phyloP scores from a whole-genome alignment of 163 green algal species.

The Chlorella variabilis region DNA sequence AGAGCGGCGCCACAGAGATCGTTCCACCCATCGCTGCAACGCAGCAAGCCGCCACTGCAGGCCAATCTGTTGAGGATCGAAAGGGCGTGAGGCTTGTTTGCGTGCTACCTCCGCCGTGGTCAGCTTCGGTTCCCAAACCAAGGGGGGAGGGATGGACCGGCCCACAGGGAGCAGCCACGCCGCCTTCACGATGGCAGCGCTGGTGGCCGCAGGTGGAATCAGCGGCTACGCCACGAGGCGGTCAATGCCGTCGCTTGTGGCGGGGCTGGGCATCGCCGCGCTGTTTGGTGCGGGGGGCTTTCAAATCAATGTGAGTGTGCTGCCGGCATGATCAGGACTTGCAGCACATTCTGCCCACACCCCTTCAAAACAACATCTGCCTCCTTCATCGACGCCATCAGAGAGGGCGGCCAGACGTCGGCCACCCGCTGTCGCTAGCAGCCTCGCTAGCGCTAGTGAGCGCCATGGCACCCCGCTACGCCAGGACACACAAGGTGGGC shows the following conservation, averaged over 20 bases:
- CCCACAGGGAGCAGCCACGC: constrained; percentile 36
- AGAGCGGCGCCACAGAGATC: no score
- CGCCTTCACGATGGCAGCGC: constrained; percentile 22
- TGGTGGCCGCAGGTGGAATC: constrained; percentile 6
- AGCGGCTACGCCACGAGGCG: constrained; percentile 2
- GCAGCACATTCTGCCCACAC: not conserved
- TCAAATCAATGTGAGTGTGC: constrained; percentile 30
- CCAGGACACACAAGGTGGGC: constrained; percentile 3
- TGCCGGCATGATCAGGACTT: not conserved
- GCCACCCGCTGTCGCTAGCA: constrained; percentile 4
- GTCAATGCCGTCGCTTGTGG: constrained; percentile 2
- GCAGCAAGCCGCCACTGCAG: no score
- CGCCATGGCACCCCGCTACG: constrained; percentile 13
- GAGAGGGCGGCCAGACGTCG: constrained; percentile 11
- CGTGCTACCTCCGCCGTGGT: no score
- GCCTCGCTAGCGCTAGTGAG: constrained; percentile 22
- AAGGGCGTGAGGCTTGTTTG: no score
- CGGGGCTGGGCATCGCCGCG: constrained; percentile 27
- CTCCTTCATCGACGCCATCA: not conserved
- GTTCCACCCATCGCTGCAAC: no score
- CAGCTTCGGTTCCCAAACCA: no score
- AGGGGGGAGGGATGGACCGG: no score
- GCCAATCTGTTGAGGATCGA: no score
- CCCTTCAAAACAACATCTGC: not conserved
- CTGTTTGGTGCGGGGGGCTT: constrained; percentile 27